Base-by-base conservation (phyloP, 345 rosid species). In the Diplotaxis tenuifolia region DNA sequence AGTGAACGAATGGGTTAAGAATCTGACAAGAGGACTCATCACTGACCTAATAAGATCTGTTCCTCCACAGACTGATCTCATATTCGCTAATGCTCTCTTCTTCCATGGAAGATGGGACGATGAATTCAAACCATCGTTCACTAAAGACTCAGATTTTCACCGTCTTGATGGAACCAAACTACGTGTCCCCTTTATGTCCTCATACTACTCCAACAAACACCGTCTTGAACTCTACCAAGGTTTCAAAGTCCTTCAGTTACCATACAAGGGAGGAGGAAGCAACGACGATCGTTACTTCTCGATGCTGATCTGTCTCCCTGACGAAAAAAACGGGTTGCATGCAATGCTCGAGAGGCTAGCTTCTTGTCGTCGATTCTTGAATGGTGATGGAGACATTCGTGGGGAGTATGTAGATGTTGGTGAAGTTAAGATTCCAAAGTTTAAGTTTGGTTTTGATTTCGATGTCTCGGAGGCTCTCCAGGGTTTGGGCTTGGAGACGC, bases 1-100 rank as follows among this genome's bases (percentile, higher is more conserved):
- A 77, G 91, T 91, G 28, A 89, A 89, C 21, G 55, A 79, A 7
- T 89, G 91, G 96, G 87, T 86, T 32, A 88, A 84, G 50, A 81
- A 85, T 67, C 18, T 61, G 61, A 71, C 75, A 9, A 61, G 52
- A n/a, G 68, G 61, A 21, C 75, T 71, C 68, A 71, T 71, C 75
- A 70, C 74, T 59, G 6, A 45, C 40, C 74, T 70, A 20, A 58
- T 70, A 12, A 19, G 21, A 1, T 45, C 47, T 47, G 49, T 31
- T 14, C 0, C 32, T 70, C 1, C 59, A n/a, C 4, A 8, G 67
- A 70, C 74, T 70, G 59, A 60, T 60, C 0, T 0, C 74, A 47
- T 70, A 70, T 62, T 49, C 50, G 68, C 75, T 32, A 71, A 71
- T 71, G 68, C 68, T 1, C 25, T 71, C 14, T 71, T 71, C 62